phyloP scores from a whole-genome alignment of 73 alveolate species.

The Blepharisma stoltei region DNA sequence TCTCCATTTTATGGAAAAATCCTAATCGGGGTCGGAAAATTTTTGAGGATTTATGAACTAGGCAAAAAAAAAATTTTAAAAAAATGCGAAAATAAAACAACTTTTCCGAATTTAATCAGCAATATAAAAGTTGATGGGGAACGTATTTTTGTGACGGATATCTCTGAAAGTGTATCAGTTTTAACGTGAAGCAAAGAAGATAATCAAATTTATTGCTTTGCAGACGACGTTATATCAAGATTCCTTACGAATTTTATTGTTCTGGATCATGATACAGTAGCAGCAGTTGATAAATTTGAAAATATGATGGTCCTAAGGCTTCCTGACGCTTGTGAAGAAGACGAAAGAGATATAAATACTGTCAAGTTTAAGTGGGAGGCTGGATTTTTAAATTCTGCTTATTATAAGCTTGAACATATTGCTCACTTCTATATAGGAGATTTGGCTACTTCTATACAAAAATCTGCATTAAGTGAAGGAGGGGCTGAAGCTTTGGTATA shows the following conservation, averaged over 20 bases:
- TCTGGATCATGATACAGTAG: constrained; percentile 94
- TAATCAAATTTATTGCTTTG: constrained; percentile 81
- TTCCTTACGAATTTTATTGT: constrained; percentile 82
- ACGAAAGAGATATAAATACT: constrained; percentile 92
- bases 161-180: constrained; percentile 85
- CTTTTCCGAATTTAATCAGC: constrained; percentile 57
- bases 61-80: constrained; percentile 94
- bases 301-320: constrained; percentile 89
- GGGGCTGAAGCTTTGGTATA: constrained; percentile 83
- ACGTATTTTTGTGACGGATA: constrained; percentile 88
- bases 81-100: constrained; percentile 84
- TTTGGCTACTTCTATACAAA: constrained; percentile 80
- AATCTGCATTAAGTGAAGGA: constrained; percentile 70
- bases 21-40: constrained; percentile 91
- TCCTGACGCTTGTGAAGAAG: constrained; percentile 94
- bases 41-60: constrained; percentile 89
- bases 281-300: constrained; percentile 96
- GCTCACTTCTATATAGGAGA: constrained; percentile 95
- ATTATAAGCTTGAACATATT: constrained; percentile 88
- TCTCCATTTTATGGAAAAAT: constrained; percentile 86
- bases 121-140: constrained; percentile 80
- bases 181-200: constrained; percentile 86
- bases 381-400: constrained; percentile 97
- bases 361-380: constrained; percentile 90
- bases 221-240: constrained; percentile 96